Evolutionary conservation across 441 rosid species (phyloP).

Genomic region (Gossypium laxum): DNA sequence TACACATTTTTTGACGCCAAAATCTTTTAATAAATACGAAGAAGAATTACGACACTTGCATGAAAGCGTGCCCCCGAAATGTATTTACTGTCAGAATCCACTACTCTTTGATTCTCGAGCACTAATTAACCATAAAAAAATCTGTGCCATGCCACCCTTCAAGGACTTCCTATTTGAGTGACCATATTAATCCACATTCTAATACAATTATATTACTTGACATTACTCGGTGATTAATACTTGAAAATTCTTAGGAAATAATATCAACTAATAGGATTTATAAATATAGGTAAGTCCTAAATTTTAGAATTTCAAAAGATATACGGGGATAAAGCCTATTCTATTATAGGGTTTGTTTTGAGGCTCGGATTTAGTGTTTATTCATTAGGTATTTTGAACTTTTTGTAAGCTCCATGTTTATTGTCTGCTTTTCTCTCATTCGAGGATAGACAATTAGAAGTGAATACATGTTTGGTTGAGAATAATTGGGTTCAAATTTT

Average conservation of each 20-base stretch:
- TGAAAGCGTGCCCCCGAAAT: not conserved
- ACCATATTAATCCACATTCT: not conserved
- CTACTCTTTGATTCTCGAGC: conserved; percentile 5
- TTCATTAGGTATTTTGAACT: not conserved
- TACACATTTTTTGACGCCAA: not conserved
- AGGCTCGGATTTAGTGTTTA: too few species aligned
- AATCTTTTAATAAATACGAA: not conserved
- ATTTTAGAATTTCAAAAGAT: too few species aligned
- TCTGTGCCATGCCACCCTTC: not conserved
- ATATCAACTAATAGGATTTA: too few species aligned
- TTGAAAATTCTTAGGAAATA: too few species aligned
- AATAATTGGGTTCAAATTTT: not conserved
- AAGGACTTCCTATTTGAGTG: not conserved
- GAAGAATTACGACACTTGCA: not conserved
- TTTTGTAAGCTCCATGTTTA: not conserved
- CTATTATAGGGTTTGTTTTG: too few species aligned
- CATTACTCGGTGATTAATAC: too few species aligned
- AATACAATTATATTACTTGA: not conserved
- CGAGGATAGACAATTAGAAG: too few species aligned
- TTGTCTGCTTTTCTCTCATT: too few species aligned
- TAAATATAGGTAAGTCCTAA: too few species aligned
- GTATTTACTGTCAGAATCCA: conserved; percentile 12
- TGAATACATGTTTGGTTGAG: not conserved
- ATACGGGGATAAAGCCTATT: too few species aligned
- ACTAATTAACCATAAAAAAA: not conserved